Conservation (phyloP, 495 filamentous ascomycete species). For the Cairneyella variabilis region DNA sequence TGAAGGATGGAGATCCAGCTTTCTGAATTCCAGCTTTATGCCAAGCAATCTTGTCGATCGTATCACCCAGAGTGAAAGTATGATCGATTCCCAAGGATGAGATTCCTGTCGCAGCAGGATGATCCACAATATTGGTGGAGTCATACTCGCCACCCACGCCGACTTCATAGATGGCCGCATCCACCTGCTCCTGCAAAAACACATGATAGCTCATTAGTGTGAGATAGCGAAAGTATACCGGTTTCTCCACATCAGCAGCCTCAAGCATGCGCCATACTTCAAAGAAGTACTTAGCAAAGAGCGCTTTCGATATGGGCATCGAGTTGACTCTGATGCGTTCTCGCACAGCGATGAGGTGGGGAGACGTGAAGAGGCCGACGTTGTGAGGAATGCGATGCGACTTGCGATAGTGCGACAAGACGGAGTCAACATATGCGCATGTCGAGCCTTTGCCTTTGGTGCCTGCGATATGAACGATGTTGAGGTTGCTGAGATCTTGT, state of each 20-base stretch:
- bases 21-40: conserved; percentile 97
- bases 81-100: conserved; percentile 91
- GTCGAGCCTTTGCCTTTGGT: conserved; percentile 92
- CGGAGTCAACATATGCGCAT: conserved; percentile 61
- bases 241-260: conserved; percentile 53
- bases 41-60: conserved; percentile 92
- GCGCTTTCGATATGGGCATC: conserved; percentile 64
- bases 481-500: conserved; percentile 71
- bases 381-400: conserved; percentile 41
- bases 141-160: conserved; percentile 94
- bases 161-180: conserved; percentile 84
- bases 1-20: conserved; percentile 61
- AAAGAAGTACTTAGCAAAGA: conserved; percentile 85
- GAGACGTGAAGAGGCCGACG: conserved; percentile 83
- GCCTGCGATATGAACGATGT: conserved; percentile 79
- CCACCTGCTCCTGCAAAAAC: conserved; percentile 75
- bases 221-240: conserved; percentile 86
- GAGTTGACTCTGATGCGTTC: conserved; percentile 87
- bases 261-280: conserved; percentile 81
- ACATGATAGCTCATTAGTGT: conserved; percentile 88
- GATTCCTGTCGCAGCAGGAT: conserved; percentile 71
- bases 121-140: conserved; percentile 81
- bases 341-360: conserved; percentile 81
- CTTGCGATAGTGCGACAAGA: conserved; percentile 39
- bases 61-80: conserved; percentile 69